These are phyloP conservation scores for Lathyrus oleraceus DNA, from an alignment of 306 rosid species.

Conservation along the genomic window DNA sequence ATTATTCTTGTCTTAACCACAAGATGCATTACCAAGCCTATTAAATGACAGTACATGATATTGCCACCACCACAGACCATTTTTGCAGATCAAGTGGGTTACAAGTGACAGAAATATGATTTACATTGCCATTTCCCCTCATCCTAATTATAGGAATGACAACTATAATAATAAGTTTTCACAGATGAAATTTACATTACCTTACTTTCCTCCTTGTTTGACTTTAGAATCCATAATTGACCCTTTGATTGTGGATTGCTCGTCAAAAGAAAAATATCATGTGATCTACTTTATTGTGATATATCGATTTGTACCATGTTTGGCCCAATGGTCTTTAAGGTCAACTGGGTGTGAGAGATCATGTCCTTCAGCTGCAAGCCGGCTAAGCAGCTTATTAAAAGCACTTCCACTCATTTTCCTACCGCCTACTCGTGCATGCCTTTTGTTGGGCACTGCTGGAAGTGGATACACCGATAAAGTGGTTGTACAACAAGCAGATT, in stretches of 20 bases:
- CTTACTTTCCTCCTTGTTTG: constrained; percentile 12
- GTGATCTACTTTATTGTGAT: constrained; percentile 80
- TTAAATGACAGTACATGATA: constrained; percentile 13
- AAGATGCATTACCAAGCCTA: constrained; percentile 32
- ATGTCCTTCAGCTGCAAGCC: constrained; percentile 93
- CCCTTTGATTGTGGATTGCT: constrained; percentile 8
- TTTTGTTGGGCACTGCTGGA: constrained; percentile 95
- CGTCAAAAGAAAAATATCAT: background rate
- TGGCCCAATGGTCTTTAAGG: constrained; percentile 96
- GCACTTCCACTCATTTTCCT: constrained; percentile 99
- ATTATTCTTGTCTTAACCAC: constrained; percentile 32
- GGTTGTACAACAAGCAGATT: constrained; percentile 95
- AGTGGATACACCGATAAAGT: constrained; percentile 89
- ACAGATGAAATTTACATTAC: constrained; percentile 9
- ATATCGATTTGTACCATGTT: constrained; percentile 98
- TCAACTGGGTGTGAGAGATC: constrained; percentile 90
- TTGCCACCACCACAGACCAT: constrained; percentile 38
- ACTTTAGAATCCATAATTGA: constrained; percentile 30
- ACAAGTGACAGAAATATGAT: constrained; percentile 21
- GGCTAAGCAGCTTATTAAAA: constrained; percentile 86
- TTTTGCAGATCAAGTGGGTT: background rate
- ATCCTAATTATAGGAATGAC: constrained; percentile 22
- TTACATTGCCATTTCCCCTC: constrained; percentile 1
- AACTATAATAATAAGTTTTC: constrained; percentile 15
- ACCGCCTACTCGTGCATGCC: constrained; percentile 93